Evolutionary conservation across 2,329 filamentous ascomycete species (phyloP).

Genomic region (Leptographium galeiforme): DNA sequence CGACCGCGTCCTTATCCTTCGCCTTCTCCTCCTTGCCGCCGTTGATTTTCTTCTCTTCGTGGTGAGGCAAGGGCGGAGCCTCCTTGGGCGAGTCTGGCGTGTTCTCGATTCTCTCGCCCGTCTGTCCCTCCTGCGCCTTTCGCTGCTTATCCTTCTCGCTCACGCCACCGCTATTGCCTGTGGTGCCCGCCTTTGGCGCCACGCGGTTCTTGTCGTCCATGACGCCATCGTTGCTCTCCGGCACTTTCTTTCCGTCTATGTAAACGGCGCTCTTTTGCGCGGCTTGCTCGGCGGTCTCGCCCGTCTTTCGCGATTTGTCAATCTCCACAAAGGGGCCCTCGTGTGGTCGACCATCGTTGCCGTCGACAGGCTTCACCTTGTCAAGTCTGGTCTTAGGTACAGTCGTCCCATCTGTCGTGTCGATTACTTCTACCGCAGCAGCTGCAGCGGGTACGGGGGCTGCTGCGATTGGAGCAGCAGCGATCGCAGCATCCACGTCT

Average conservation of each 20-base stretch:
- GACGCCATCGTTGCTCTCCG: constrained; percentile 60
- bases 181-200: constrained; percentile 70
- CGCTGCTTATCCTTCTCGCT: constrained; percentile 72
- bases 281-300: constrained; percentile 31
- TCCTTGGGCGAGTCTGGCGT: constrained; percentile 77
- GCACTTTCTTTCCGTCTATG: constrained; percentile 47
- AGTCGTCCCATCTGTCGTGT: background rate
- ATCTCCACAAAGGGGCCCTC: constrained; percentile 66
- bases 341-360: constrained; percentile 86
- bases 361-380: constrained; percentile 81
- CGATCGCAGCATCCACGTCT: background rate
- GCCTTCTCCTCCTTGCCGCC: constrained; percentile 27
- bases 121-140: constrained; percentile 52
- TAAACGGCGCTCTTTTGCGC: constrained; percentile 37
- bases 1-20: constrained; percentile 23
- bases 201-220: constrained; percentile 79
- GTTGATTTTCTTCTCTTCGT: constrained; percentile 58
- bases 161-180: constrained; percentile 79
- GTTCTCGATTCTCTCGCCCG: constrained; percentile 54
- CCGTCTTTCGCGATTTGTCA: constrained; percentile 20
- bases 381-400: constrained; percentile 21
- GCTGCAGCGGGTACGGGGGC: background rate
- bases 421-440: background rate
- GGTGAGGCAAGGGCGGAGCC: constrained; percentile 66
- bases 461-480: background rate